Percentiles rank a stretch among this genome's conserved stretches.
Evolutionary conservation across 2,329 filamentous ascomycete species (phyloP).

Genomic region (Bipolaris zeicola): DNA sequence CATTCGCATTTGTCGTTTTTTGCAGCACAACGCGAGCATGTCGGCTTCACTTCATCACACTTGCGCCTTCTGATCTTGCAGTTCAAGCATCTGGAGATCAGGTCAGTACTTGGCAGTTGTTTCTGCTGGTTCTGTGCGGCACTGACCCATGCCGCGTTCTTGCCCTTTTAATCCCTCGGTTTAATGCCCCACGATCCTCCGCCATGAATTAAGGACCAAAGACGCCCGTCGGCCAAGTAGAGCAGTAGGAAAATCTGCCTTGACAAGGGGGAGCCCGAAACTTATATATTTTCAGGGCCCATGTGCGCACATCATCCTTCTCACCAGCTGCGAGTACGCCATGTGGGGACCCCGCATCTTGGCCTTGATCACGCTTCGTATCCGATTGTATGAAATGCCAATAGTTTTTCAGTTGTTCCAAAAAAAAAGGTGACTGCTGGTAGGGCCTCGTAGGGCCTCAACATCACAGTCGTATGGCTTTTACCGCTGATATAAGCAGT

Average conservation of each 20-base stretch:
- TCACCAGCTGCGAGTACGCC: not conserved
- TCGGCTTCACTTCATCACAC: constrained; percentile 26
- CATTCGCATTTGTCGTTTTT: constrained; percentile 22
- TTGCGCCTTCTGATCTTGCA: constrained; percentile 24
- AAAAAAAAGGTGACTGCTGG: not conserved
- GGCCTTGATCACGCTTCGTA: not conserved
- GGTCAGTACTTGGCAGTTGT: not conserved
- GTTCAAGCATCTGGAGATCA: constrained; percentile 13
- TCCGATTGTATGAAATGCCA: not conserved
- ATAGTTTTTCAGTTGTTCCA: not conserved
- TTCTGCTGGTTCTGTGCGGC: not conserved
- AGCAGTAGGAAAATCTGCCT: not conserved
- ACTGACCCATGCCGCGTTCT: constrained; percentile 13
- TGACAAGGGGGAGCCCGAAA: not conserved
- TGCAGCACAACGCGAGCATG: constrained; percentile 21
- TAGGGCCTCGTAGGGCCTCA: too few relatives aligned
- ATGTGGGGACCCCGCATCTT: constrained; percentile 15
- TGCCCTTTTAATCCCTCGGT: constrained; percentile 7
- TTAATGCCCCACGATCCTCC: not conserved
- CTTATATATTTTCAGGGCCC: not conserved
- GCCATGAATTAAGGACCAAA: not conserved
- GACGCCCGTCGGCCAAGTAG: not conserved
- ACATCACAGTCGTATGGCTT: not conserved
- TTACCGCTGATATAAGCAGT: not conserved
- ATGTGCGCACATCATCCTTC: not conserved